Percentiles rank a stretch among this genome's conserved stretches.
These are phyloP conservation scores for Combretum micranthum DNA, from an alignment of 345 rosid species.

Conservation along the genomic window DNA sequence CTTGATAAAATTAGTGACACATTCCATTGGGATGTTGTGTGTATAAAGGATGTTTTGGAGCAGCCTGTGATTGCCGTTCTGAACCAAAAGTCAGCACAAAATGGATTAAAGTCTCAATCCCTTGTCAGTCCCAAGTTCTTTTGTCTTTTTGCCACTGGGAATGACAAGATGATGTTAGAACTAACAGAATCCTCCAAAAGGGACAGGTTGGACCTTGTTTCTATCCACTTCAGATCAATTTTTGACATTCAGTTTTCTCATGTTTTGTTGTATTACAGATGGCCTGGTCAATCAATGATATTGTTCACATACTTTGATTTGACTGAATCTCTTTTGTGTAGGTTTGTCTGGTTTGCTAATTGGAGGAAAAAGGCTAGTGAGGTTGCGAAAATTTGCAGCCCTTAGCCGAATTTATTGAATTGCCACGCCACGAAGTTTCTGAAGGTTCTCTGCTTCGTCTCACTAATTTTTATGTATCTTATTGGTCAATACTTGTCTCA, in stretches of 20 bases:
- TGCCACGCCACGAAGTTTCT: conserved; percentile 16
- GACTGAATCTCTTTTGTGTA: conserved; percentile 20
- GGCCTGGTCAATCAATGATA: too few species aligned
- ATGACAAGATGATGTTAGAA: conserved; percentile 30
- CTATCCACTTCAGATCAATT: background rate
- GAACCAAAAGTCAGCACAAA: conserved; percentile 40
- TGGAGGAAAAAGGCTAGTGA: conserved; percentile 47
- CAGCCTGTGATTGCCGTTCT: conserved; percentile 63
- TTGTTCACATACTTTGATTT: background rate
- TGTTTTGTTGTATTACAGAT: too few species aligned
- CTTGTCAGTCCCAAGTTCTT: conserved; percentile 27
- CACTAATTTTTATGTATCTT: background rate
- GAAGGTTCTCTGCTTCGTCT: conserved; percentile 28
- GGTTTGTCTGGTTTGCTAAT: conserved; percentile 48
- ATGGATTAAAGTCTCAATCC: conserved; percentile 29
- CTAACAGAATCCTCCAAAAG: conserved; percentile 26
- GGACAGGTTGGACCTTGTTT: conserved; percentile 36
- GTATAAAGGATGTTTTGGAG: conserved; percentile 54
- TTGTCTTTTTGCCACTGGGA: conserved; percentile 28
- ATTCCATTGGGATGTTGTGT: background rate
- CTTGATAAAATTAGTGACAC: background rate
- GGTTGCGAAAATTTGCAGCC: conserved; percentile 23
- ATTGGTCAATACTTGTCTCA: too few species aligned
- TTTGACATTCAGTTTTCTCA: background rate
- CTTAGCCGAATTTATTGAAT: conserved; percentile 14